A percentile compares a stretch with the other conserved stretches of the same genome.
Evolutionary conservation across 2,329 filamentous ascomycete genomes (phyloP).

Genomic region (Hypomyces perniciosus): DNA sequence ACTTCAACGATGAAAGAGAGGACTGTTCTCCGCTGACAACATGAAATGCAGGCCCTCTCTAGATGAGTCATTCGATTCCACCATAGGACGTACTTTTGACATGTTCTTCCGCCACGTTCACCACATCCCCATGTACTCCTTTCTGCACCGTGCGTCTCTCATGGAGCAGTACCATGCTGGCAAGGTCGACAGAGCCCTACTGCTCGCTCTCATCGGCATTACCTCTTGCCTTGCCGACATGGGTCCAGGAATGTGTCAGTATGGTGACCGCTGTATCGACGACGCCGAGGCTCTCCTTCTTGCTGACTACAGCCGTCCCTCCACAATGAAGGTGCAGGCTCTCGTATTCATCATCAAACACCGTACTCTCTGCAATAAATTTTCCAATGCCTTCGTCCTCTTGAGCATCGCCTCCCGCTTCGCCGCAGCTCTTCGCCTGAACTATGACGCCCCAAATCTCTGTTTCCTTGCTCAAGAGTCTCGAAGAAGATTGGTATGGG

Average conservation of each 20-base stretch:
- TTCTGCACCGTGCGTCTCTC: slow-evolving; percentile 52
- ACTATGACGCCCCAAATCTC: slow-evolving; percentile 36
- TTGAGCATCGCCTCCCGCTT: slow-evolving; percentile 37
- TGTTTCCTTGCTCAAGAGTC: slow-evolving; percentile 38
- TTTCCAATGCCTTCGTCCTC: slow-evolving; percentile 41
- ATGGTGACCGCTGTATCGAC: slow-evolving; percentile 48
- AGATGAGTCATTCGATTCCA: slow-evolving; percentile 41
- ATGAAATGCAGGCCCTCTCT: slow-evolving; percentile 23
- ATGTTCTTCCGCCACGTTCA: slow-evolving; percentile 54
- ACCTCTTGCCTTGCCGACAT: slow-evolving; percentile 51
- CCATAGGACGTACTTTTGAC: slow-evolving; percentile 49
- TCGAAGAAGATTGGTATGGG: slow-evolving; percentile 39
- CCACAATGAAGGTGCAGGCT: slow-evolving; percentile 49
- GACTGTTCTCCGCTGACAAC: not conserved
- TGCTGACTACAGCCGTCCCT: slow-evolving; percentile 48
- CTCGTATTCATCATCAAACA: slow-evolving; percentile 41
- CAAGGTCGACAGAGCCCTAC: slow-evolving; percentile 48
- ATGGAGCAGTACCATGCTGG: slow-evolving; percentile 54
- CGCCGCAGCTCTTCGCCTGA: slow-evolving; percentile 37
- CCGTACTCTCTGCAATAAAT: slow-evolving; percentile 37
- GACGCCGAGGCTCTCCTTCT: slow-evolving; percentile 49
- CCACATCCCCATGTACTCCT: slow-evolving; percentile 54
- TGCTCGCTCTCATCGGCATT: slow-evolving; percentile 50
- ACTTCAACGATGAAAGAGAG: not conserved
- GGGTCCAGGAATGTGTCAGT: slow-evolving; percentile 45